Base-by-base conservation (phyloP, 2,329 filamentous ascomycete genomes). In the Chaetomiaceae sp. region DNA sequence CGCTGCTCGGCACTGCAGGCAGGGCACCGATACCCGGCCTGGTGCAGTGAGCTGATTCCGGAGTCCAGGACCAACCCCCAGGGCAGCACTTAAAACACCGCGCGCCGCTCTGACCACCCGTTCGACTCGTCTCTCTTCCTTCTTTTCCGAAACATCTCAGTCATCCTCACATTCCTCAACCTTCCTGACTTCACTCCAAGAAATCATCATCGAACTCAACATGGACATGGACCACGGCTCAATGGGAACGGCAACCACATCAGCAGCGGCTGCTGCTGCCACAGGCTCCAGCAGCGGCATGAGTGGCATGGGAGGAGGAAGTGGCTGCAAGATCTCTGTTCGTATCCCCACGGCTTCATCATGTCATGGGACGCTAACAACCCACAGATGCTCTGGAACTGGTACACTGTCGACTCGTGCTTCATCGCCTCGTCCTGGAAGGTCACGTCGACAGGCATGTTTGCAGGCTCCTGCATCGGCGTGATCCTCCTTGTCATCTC, bases 401-500 rank as follows among this genome's bases (percentile, higher is more conserved):
- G 85, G 85, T 77, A 87, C 68, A 86, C 84, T 3, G 73, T 88
- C 65, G 83, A 87, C 66, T 71, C 84, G 19, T 89, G 84, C 71
- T 92, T 94, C 76, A 78, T 94, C 64, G 72, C 85, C 22, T 62
- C 67, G 7, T 75, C 77, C 20, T 94, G 89, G 88, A 83, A 83
- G 64, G 80, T 92, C 67, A 84, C 73, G 15, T 85, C 84, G 22
- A 71, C 69, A 3, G 84, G 79, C 67, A 86, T 86, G 78, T 92
- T 95, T 66, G 88, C 86, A 44, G 88, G 85, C 20, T 87, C 84
- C 48, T 94, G 89, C 72, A 85, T 95, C 64, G 88, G 87, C 56
- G 83, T 90, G 33, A 75, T 90, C 57, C 72, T 85, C n/a, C 82
- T 95, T 49, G 86, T 88, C 61, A 77, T 92, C 48, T 64, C 72